Evolutionary conservation across 2,329 filamentous ascomycete species (phyloP).

Genomic region (Neoarthrinium moseri): DNA sequence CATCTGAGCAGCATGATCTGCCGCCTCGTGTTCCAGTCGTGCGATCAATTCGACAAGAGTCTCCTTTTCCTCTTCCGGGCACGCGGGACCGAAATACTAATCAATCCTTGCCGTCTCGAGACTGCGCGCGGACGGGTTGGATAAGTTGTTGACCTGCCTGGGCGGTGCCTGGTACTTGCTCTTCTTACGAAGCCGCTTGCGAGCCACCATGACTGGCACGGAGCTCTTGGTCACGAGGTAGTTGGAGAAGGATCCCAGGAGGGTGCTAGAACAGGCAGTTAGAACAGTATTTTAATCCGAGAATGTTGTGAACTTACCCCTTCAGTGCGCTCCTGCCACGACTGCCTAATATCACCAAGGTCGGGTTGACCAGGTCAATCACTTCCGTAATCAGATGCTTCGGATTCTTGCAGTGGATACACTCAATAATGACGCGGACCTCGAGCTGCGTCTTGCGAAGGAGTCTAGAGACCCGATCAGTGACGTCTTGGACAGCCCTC

Average conservation of each 20-base stretch:
- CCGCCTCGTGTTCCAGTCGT: no score
- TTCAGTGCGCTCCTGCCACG: slow-evolving; percentile 89
- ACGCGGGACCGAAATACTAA: no score
- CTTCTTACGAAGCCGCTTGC: slow-evolving; percentile 86
- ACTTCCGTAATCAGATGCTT: slow-evolving; percentile 96
- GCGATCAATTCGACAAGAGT: no score
- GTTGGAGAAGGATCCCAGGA: slow-evolving; percentile 94
- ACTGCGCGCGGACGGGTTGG: slow-evolving; percentile 63
- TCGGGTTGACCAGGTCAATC: slow-evolving; percentile 90
- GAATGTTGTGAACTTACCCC: slow-evolving; percentile 59
- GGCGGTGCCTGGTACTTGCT: slow-evolving; percentile 73
- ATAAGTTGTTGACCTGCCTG: slow-evolving; percentile 79
- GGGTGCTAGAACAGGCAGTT: slow-evolving; percentile 64
- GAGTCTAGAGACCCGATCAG: slow-evolving; percentile 78
- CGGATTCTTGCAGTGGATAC: slow-evolving; percentile 97
- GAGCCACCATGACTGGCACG: slow-evolving; percentile 95
- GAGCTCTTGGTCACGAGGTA: slow-evolving; percentile 97
- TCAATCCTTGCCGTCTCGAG: slow-evolving; percentile 76
- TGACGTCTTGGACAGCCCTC: slow-evolving; percentile 79
- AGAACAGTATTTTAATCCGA: slow-evolving; percentile 16
- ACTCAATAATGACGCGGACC: slow-evolving; percentile 90
- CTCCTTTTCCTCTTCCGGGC: no score
- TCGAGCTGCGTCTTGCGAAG: slow-evolving; percentile 89
- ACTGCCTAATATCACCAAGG: slow-evolving; percentile 88
- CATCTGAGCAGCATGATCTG: no score